Conservation (phyloP, 129 eudicot species). For the Escallonia rubra region DNA sequence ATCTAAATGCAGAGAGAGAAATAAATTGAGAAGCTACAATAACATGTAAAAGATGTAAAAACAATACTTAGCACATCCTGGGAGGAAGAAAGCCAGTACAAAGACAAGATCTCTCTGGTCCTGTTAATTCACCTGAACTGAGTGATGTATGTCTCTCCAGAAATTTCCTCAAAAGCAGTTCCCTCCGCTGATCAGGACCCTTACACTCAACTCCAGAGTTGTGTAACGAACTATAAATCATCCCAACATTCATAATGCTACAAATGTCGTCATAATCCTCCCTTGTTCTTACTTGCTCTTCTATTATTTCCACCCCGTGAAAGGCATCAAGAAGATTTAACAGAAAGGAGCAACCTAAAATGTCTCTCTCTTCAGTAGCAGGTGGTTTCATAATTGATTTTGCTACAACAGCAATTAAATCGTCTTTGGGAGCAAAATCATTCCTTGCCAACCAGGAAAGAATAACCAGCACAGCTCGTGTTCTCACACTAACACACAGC, state of each 20-base stretch:
- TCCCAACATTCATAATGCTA: constrained; percentile 92
- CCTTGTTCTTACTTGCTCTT: constrained; percentile 65
- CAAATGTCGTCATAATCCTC: constrained; percentile 63
- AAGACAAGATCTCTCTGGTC: background rate
- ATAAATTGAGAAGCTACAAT: constrained; percentile 8
- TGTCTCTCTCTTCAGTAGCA: constrained; percentile 81
- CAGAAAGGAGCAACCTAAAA: constrained; percentile 73
- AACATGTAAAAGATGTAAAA: constrained; percentile 10
- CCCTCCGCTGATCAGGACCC: constrained; percentile 73
- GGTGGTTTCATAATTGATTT: constrained; percentile 77
- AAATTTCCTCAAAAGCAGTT: constrained; percentile 57
- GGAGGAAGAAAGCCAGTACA: too few species aligned
- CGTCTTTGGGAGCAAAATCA: constrained; percentile 72
- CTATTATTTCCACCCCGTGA: constrained; percentile 85
- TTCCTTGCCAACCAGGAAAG: constrained; percentile 82
- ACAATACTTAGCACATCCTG: background rate
- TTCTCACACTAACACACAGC: constrained; percentile 40
- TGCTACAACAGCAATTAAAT: constrained; percentile 64
- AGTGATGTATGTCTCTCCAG: constrained; percentile 58
- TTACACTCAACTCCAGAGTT: constrained; percentile 57
- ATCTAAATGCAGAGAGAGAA: constrained; percentile 37
- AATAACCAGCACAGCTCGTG: constrained; percentile 52
- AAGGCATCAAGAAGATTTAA: constrained; percentile 82
- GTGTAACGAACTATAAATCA: constrained; percentile 84
- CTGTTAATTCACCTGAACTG: constrained; percentile 57